A percentile compares a stretch with the other conserved stretches of the same genome.
phyloP scores from a whole-genome alignment of 2,329 filamentous ascomycete genomes.

The Trichoderma gracile region DNA sequence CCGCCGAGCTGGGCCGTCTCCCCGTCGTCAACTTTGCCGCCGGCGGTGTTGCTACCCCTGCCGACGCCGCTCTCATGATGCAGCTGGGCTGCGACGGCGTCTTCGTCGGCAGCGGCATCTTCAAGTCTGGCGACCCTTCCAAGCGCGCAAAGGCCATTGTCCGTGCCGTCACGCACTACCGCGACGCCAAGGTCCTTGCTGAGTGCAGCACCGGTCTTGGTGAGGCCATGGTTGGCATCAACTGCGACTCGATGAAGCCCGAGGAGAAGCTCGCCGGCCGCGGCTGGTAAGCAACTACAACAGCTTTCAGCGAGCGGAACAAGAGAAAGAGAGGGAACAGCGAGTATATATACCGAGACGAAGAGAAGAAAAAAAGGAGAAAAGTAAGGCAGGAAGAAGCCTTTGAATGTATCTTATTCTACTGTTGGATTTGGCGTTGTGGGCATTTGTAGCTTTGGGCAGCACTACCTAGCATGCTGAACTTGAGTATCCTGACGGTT shows the following conservation, averaged over 20 bases:
- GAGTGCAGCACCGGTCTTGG: conserved; percentile 86
- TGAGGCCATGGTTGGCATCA: conserved; percentile 98
- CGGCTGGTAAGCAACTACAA: conserved; percentile 65
- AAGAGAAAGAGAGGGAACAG: neutral
- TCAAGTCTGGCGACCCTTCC: conserved; percentile 90
- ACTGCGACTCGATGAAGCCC: conserved; percentile 74
- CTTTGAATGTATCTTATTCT: conserved; percentile 12
- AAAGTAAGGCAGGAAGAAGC: neutral
- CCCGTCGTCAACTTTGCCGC: conserved; percentile 98
- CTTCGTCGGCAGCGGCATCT: conserved; percentile 95
- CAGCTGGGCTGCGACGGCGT: conserved; percentile 97
- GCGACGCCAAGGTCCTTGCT: conserved; percentile 80
- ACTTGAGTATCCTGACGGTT: conserved; percentile 4
- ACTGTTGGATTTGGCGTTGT: conserved; percentile 22
- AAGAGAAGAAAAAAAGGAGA: neutral
- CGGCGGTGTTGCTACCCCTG: conserved; percentile 98
- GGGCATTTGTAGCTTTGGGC: conserved; percentile 14
- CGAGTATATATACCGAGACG: neutral
- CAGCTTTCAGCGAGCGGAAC: neutral
- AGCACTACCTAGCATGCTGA: conserved; percentile 23
- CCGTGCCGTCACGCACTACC: conserved; percentile 87
- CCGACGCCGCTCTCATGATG: conserved; percentile 97
- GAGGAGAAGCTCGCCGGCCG: conserved; percentile 80
- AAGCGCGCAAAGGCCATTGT: conserved; percentile 94
- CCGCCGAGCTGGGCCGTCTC: conserved; percentile 80